These are phyloP conservation scores for Colletotrichum sp. DNA, from an alignment of 2,329 filamentous ascomycete genomes.

Conservation along the genomic window DNA sequence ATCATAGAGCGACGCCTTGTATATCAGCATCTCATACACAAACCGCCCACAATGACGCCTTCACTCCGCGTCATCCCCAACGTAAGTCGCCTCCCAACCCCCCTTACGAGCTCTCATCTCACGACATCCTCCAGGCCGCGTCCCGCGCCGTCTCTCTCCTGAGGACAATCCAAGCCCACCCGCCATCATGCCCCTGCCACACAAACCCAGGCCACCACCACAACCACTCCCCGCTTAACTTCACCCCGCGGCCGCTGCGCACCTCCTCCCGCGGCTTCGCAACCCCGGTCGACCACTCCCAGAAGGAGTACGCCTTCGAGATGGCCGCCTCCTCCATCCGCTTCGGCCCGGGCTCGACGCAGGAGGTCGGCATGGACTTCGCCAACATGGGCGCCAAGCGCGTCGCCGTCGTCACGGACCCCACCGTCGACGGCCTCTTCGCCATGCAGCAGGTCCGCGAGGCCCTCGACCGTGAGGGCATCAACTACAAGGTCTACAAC, in stretches of 20 bases:
- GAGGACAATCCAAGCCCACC: slow-evolving; percentile 89
- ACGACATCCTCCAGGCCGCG: slow-evolving; percentile 50
- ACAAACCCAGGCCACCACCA: slow-evolving; percentile 85
- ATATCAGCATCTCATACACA: not conserved
- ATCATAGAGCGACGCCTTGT: not conserved
- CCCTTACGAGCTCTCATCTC: not conserved
- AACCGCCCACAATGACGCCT: slow-evolving; percentile 14
- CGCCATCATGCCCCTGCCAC: slow-evolving; percentile 89
- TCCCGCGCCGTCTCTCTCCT: slow-evolving; percentile 75
- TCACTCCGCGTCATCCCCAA: slow-evolving; percentile 31
- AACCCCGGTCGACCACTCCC: slow-evolving; percentile 66
- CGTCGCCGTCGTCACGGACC: slow-evolving; percentile 92
- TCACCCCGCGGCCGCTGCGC: slow-evolving; percentile 50
- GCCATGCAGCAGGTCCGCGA: slow-evolving; percentile 91
- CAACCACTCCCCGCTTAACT: slow-evolving; percentile 61
- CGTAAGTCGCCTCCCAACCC: slow-evolving; percentile 22
- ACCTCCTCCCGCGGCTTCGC: slow-evolving; percentile 54
- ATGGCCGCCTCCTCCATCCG: slow-evolving; percentile 96
- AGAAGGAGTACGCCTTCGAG: slow-evolving; percentile 97
- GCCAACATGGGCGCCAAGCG: slow-evolving; percentile 86
- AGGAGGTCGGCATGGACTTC: slow-evolving; percentile 98
- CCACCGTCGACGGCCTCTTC: slow-evolving; percentile 79
- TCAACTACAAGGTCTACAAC: slow-evolving; percentile 82
- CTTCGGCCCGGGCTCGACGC: slow-evolving; percentile 91
- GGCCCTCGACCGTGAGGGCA: slow-evolving; percentile 76